Evolutionary conservation across 2,329 filamentous ascomycete genomes (phyloP), one percentile per base, ranked within the genome.

Genomic region (Leptodontidium sp.): DNA sequence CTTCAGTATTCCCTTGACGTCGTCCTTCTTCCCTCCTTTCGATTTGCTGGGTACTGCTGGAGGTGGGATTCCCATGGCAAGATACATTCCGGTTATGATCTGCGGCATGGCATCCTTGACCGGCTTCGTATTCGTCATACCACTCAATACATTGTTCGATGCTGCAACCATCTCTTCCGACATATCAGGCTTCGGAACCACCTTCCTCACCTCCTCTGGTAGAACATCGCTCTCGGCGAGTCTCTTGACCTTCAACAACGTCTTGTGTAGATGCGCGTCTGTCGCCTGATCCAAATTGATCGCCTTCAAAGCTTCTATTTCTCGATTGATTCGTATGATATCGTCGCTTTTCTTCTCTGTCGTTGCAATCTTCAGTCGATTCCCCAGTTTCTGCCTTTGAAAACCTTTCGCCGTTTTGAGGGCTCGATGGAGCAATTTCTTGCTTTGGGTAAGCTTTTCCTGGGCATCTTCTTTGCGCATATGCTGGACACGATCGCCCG

Each of bases 321-420:
- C 92, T 43, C 86, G 85, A 70, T 92, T 87, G 40, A 94, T 81
- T 24, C 91, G 83, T 68, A 82, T 81, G 26, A 87, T 81, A 75
- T 89, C 88, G 55, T 85, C 85, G 9, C 80, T 72, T 1, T 79
- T 77, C 17, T 81, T 74, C 63, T 82, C 83, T 64, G 81, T 80
- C 61, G 80, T 83, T 15, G 87, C 79, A 52, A 85, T 82, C 78
- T 88, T 90, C 70, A 80, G 62, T 65, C 90, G 86, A 69, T 92
- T 83, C 17, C 84, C 83, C 61, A 88, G 85, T 72, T 93, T 92
- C 80, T 95, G 93, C 57, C 92, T 86, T 82, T 95, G 92, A 76
- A 93, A 91, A 58, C 90, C 90, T 77, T 92, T 93, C 67, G 90
- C 90, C 12, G 85, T 83, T 79, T 93, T 93, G 69, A 95, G 84